A percentile compares a stretch with the other conserved stretches of the same genome.
phyloP scores from a whole-genome alignment of 768 basidiomycete genomes.

The Dioszegia crocea region DNA sequence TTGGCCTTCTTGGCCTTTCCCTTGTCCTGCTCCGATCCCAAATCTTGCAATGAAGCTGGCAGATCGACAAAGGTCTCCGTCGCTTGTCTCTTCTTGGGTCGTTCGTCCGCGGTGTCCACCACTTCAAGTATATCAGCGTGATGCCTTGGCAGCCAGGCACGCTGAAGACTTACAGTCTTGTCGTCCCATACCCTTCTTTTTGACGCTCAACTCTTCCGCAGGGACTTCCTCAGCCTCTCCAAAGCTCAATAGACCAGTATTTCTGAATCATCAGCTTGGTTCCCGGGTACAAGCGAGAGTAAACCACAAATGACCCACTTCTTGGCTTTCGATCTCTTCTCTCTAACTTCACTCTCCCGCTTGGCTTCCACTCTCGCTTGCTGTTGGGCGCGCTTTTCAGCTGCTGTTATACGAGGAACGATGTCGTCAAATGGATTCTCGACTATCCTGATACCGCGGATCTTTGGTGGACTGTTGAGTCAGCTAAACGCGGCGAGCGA shows the following conservation, averaged over 20 bases:
- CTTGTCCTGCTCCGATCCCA: conserved; percentile 6
- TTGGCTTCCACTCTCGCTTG: conserved; percentile 55
- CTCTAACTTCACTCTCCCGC: conserved; percentile 36
- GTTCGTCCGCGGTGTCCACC: conserved; percentile 48
- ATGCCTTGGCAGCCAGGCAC: too few relatives aligned
- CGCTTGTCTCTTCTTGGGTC: conserved; percentile 20
- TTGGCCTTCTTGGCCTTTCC: conserved; percentile 37
- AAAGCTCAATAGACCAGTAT: conserved; percentile 85
- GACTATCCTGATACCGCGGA: conserved; percentile 73
- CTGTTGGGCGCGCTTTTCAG: conserved; percentile 79
- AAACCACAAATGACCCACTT: conserved; percentile 59
- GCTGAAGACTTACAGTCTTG: conserved; percentile 65
- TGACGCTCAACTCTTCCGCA: conserved; percentile 56
- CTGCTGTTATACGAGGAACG: conserved; percentile 90
- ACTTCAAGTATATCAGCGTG: conserved; percentile 33
- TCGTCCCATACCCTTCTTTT: conserved; percentile 77
- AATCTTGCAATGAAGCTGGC: conserved; percentile 18
- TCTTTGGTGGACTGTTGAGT: conserved; percentile 75
- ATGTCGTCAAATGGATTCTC: conserved; percentile 96
- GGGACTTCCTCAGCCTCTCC: conserved; percentile 64
- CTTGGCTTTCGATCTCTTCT: conserved; percentile 68
- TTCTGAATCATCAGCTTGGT: conserved; percentile 55
- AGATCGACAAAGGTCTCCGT: conserved; percentile 20
- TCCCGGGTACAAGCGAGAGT: not conserved
- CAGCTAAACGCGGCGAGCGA: too few relatives aligned